Evolutionary conservation across 1,284 basidiomycete species (phyloP).

Genomic region (Neotropicomus parvogracilis): DNA sequence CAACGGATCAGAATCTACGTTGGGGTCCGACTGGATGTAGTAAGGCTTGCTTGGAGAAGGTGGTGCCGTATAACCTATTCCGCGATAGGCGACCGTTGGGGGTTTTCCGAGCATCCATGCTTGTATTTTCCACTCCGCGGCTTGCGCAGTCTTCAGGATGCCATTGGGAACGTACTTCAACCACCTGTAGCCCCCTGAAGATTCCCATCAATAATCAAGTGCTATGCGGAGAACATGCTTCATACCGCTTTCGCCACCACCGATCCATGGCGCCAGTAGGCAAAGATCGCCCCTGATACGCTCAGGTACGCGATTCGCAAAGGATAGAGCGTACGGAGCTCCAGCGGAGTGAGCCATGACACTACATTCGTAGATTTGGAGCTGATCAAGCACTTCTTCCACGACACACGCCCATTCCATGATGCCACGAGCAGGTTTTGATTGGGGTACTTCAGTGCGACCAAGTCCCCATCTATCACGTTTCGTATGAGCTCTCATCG

Average conservation of each 20-base stretch:
- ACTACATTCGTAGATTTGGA: constrained; percentile 79
- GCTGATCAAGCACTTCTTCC: constrained; percentile 80
- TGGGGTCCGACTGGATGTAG: constrained; percentile 21
- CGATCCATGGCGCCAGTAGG: constrained; percentile 95
- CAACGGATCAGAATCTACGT: constrained; percentile 26
- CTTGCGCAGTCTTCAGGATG: constrained; percentile 91
- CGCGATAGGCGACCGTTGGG: constrained; percentile 74
- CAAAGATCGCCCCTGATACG: constrained; percentile 84
- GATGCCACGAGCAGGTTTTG: constrained; percentile 72
- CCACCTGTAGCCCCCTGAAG: constrained; percentile 86
- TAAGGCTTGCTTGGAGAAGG: constrained; percentile 32
- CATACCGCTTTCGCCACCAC: constrained; percentile 81
- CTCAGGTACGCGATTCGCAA: constrained; percentile 69
- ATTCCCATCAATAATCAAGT: constrained; percentile 12
- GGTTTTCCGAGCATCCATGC: constrained; percentile 96
- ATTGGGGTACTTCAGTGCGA: constrained; percentile 69
- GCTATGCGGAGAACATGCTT: neutral
- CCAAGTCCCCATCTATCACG: constrained; percentile 84
- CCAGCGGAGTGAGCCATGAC: constrained; percentile 97
- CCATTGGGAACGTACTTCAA: constrained; percentile 94
- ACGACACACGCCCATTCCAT: constrained; percentile 90
- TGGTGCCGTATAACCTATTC: constrained; percentile 69
- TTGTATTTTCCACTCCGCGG: constrained; percentile 95
- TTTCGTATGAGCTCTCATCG: constrained; percentile 12
- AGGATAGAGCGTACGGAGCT: constrained; percentile 89